Base-by-base conservation (phyloP, 345 rosid species). In the Linum tenue region DNA sequence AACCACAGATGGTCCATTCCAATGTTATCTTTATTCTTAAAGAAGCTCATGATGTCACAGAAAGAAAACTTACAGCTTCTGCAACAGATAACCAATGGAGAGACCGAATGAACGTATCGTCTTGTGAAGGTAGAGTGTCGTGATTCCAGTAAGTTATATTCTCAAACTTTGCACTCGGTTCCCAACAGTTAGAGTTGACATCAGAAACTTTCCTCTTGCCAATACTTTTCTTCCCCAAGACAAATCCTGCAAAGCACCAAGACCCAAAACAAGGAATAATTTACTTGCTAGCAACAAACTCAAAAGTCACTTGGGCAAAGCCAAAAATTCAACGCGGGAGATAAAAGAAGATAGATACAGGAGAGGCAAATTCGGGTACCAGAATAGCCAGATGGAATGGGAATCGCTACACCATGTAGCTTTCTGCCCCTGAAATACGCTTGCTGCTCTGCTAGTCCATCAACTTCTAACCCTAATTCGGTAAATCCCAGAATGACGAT, bases 381-480 rank as follows among this genome's bases (percentile, higher is more conserved):
- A 56, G 89, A 85, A 66, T 84, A 90, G 62, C 86, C 90, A 63
- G 60, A 59, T 37, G 94, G 96, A 59, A 90, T 73, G 37, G 86
- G 72, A 71, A 90, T 15, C 22, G 84, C 83, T 37, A 85, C 76
- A 59, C 98, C 98, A 2, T 75, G 84, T 79, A 92, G 65, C 73
- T 80, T 85, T 78, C 97, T 86, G 64, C 98, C 97, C 77, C 98
- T 80, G 76, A 90, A 92, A 81, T 82, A 73, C 5, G 94, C 87
- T 84, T 92, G 92, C 76, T 90, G 83, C 2, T 76, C 77, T 55
- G 39, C 69, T 42, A 88, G 70, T 56, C 87, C 96, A 66, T 90
- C 96, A 60, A 75, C 72, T 66, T 86, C 89, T 0, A 78, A 60
- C 61, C 80, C 97, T 90, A 57, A 16, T 62, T 53, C 7, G n/a